These are phyloP conservation scores for Ilyonectria destructans DNA, from an alignment of 2,329 filamentous ascomycete genomes.

Conservation along the genomic window DNA sequence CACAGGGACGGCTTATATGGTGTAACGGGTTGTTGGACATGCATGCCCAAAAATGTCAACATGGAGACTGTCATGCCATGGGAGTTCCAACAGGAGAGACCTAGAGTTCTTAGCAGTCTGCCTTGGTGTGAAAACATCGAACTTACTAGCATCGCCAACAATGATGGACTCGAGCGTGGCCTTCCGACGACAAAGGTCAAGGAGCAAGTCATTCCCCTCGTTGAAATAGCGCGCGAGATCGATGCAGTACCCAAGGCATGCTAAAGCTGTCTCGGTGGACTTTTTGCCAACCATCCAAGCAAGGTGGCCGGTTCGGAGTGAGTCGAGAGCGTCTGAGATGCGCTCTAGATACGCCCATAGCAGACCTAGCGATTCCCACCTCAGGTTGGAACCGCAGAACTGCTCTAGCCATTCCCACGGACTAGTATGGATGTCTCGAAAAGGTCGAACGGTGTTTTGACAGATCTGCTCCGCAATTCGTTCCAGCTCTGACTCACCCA, in stretches of 20 bases:
- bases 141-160: conserved; percentile 36
- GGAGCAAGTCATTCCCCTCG: conserved; percentile 28
- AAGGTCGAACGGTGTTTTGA: conserved; percentile 52
- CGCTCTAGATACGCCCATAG: conserved; percentile 46
- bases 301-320: conserved; percentile 1
- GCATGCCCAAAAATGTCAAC: conserved; percentile 29
- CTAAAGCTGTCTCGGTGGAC: conserved; percentile 3
- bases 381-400: conserved; percentile 54
- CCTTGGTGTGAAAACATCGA: not conserved
- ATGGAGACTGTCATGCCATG: conserved; percentile 29
- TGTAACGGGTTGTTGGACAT: not conserved
- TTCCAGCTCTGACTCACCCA: conserved; percentile 5
- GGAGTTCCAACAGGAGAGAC: conserved; percentile 22
- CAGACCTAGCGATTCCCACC: conserved; percentile 59
- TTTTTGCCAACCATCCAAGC: not conserved
- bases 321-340: conserved; percentile 18
- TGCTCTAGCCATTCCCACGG: conserved; percentile 53
- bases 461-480: conserved; percentile 47
- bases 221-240: conserved; percentile 19
- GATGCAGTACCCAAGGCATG: conserved; percentile 24
- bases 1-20: conserved; percentile 29
- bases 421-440: conserved; percentile 53
- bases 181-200: conserved; percentile 29
- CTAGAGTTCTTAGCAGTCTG: conserved; percentile 11
- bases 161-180: conserved; percentile 14